Conservation (phyloP, 2,329 filamentous ascomycete genomes). For the Cladophialophora carrionii region DNA sequence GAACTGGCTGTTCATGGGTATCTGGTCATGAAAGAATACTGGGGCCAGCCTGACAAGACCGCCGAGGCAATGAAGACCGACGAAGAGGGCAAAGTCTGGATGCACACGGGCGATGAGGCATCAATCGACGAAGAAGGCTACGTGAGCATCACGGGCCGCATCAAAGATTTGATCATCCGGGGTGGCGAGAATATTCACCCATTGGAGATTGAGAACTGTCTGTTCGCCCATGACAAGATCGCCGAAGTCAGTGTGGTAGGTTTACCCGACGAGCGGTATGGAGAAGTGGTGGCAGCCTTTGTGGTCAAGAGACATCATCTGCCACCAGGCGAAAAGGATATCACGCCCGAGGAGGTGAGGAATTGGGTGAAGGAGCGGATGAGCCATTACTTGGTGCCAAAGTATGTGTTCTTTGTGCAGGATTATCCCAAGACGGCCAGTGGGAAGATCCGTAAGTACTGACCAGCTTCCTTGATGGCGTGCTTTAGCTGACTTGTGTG, state of each 20-base stretch:
- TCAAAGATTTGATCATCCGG: slow-evolving; percentile 90
- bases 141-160: slow-evolving; percentile 68
- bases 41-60: slow-evolving; percentile 71
- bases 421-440: slow-evolving; percentile 94
- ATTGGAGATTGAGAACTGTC: slow-evolving; percentile 85
- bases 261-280: slow-evolving; percentile 77
- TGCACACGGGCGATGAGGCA: slow-evolving; percentile 91
- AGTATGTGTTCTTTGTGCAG: slow-evolving; percentile 82
- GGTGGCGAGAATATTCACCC: slow-evolving; percentile 97
- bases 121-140: slow-evolving; percentile 76
- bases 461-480: not conserved
- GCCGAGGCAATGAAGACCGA: slow-evolving; percentile 62
- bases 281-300: slow-evolving; percentile 86
- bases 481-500: not conserved
- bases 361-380: slow-evolving; percentile 72
- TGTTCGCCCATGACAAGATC: slow-evolving; percentile 72
- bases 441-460: slow-evolving; percentile 86
- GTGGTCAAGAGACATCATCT: slow-evolving; percentile 58
- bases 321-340: slow-evolving; percentile 52
- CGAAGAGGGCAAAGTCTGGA: slow-evolving; percentile 67
- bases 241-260: slow-evolving; percentile 82
- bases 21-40: slow-evolving; percentile 89
- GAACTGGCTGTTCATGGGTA: slow-evolving; percentile 86
- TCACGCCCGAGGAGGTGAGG: slow-evolving; percentile 65
- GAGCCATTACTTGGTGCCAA: slow-evolving; percentile 77